Evolutionary conservation across 2,329 filamentous ascomycete species (phyloP), one percentile per base, ranked within the genome.

Genomic region (Cercospora nicotianae): DNA sequence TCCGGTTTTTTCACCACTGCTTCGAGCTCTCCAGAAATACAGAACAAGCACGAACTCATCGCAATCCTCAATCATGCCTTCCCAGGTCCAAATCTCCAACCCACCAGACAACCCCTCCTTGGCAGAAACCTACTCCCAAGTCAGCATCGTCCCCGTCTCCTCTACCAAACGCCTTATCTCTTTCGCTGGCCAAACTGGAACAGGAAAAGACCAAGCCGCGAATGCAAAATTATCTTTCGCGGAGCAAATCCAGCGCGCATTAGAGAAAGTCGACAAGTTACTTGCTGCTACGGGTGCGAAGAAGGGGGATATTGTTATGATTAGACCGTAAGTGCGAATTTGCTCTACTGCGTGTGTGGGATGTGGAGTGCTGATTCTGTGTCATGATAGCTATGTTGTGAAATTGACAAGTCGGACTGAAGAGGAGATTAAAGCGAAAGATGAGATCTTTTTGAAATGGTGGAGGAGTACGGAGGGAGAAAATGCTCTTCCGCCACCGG

Each of bases 121-220:
- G 9, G 64, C 65, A 13, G 60, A 57, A 12, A 67, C 66, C 30
- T 72, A 72, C 48, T 69, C 68, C 23, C 68, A 72, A 58, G 66
- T 72, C 42, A 70, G 68, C 66, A 64, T 59, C 23, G 66, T 72
- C 1, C 68, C 63, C 13, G 63, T 72, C 68, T 72, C 70, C 13
- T n/a, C 39, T 3, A 70, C 70, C n/a, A 66, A 66, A 30, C 61
- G 59, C 13, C 60, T 73, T 18, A 64, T 73, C 13, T 72, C 70
- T 12, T 69, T 73, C 65, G 71, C 71, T 6, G 71, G 71, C 5
- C 71, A 73, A 31, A 69, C 68, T 5, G 70, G 69, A 18, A 65
- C 70, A 9, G 55, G 60, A 2, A 23, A 42, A 23, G 60, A 64
- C 28, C 31, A 26, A 16, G 36, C 28, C 51, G 57, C 36, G 9